Evolutionary conservation across 2,329 filamentous ascomycete species (phyloP).

Genomic region (Furcasterigmium furcatum): DNA sequence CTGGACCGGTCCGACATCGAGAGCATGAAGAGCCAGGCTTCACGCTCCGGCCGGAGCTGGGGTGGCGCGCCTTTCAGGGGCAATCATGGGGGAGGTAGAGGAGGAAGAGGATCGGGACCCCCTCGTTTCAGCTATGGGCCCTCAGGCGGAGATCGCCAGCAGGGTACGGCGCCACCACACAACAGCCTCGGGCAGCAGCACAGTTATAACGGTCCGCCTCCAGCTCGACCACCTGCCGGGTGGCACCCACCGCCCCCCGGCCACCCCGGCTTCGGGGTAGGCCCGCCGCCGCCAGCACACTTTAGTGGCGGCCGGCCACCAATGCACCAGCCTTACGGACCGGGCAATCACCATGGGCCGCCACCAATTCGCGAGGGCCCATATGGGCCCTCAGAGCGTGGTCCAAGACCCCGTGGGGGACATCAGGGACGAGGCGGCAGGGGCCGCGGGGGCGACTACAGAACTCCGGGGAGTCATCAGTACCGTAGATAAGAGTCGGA

Average conservation of each 20-base stretch:
- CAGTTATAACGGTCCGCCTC: not conserved
- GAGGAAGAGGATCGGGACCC: conserved; percentile 23
- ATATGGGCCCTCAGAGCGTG: not conserved
- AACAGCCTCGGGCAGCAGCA: conserved; percentile 11
- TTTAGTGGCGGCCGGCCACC: conserved; percentile 9
- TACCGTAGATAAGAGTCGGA: too few relatives aligned
- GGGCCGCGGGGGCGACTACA: not conserved
- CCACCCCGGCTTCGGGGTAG: conserved; percentile 35
- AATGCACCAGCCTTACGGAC: too few relatives aligned
- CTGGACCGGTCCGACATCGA: conserved; percentile 77
- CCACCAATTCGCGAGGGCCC: not conserved
- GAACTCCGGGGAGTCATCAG: too few relatives aligned
- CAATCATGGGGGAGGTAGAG: conserved; percentile 4
- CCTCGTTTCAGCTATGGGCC: conserved; percentile 48
- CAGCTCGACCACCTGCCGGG: conserved; percentile 8
- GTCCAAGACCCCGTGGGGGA: conserved; percentile 3
- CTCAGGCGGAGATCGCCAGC: conserved; percentile 13
- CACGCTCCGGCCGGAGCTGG: conserved; percentile 60
- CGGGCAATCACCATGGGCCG: too few relatives aligned
- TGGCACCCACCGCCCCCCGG: conserved; percentile 45
- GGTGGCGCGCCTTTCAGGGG: conserved; percentile 60
- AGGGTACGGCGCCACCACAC: conserved; percentile 7
- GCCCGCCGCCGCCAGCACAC: conserved; percentile 38
- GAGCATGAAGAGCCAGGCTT: conserved; percentile 62
- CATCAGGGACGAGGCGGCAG: conserved; percentile 7